A percentile compares a stretch with the other conserved stretches of the same genome.
These are phyloP conservation scores for Xerocomellus dryophilus DNA, from an alignment of 768 basidiomycete genomes.

Conservation along the genomic window DNA sequence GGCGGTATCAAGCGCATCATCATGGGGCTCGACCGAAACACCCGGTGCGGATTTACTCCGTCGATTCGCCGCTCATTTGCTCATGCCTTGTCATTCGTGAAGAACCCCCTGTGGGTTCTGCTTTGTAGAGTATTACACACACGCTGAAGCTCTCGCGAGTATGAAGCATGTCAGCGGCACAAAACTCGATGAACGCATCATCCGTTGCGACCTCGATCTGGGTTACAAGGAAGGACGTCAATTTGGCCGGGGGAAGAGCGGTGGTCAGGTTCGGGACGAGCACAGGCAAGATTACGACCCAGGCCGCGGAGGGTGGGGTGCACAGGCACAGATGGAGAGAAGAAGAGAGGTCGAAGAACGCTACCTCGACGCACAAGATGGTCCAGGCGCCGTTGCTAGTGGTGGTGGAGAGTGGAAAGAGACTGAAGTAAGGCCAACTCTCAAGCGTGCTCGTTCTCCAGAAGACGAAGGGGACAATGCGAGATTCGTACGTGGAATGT, in stretches of 20 bases:
- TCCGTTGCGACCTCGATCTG: constrained; percentile 94
- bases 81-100: constrained; percentile 13
- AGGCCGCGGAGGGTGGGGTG: constrained; percentile 94
- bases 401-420: constrained; percentile 89
- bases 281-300: constrained; percentile 96
- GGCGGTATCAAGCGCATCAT: constrained; percentile 92
- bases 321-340: constrained; percentile 78
- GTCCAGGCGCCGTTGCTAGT: constrained; percentile 74
- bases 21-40: constrained; percentile 91
- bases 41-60: constrained; percentile 50
- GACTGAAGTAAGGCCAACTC: constrained; percentile 42
- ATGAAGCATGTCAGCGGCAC: constrained; percentile 97
- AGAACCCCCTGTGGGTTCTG: constrained; percentile 95
- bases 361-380: constrained; percentile 77
- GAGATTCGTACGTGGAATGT: constrained; percentile 47
- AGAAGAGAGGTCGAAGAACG: constrained; percentile 82
- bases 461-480: constrained; percentile 67
- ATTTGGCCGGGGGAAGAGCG: constrained; percentile 95
- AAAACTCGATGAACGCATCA: constrained; percentile 97
- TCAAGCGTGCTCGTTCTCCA: constrained; percentile 74
- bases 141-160: constrained; percentile 87
- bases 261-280: constrained; percentile 95
- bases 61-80: background rate
- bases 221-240: constrained; percentile 97
- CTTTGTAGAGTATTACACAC: constrained; percentile 95